phyloP scores from a whole-genome alignment of 2,329 filamentous ascomycete genomes.

The Didymella pinodella region DNA sequence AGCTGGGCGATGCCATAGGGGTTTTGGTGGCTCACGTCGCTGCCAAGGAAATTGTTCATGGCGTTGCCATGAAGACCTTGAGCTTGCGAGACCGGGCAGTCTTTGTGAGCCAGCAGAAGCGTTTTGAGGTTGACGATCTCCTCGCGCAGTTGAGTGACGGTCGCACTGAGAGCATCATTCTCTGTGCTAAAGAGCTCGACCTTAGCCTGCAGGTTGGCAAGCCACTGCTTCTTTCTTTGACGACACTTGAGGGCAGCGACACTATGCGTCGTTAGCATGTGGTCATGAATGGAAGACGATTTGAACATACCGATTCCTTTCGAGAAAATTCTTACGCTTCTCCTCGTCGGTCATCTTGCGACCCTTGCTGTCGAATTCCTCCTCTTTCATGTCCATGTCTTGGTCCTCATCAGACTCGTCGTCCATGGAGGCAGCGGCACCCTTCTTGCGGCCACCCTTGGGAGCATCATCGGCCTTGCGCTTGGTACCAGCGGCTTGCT shows the following conservation, averaged over 20 bases:
- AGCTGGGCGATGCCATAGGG: constrained; percentile 59
- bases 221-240: constrained; percentile 98
- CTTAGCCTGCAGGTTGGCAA: constrained; percentile 91
- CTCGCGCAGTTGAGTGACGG: constrained; percentile 84
- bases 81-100: constrained; percentile 89
- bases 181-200: constrained; percentile 92
- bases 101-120: constrained; percentile 89
- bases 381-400: constrained; percentile 48
- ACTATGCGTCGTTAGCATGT: constrained; percentile 59
- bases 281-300: not conserved
- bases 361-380: constrained; percentile 58
- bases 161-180: constrained; percentile 84
- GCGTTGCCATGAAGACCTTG: constrained; percentile 70
- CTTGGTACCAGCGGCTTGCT: constrained; percentile 56
- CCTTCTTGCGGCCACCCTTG: constrained; percentile 75
- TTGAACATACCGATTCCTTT: constrained; percentile 82
- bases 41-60: constrained; percentile 60
- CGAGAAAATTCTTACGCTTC: constrained; percentile 97
- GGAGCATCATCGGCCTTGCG: constrained; percentile 79
- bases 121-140: constrained; percentile 97
- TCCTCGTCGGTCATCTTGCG: constrained; percentile 98
- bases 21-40: constrained; percentile 56
- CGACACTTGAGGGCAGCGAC: constrained; percentile 96
- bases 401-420: constrained; percentile 57
- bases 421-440: constrained; percentile 59